Conservation (phyloP, 192 early-diverging fungal genomes). For the Martensiomyces pterosporus region DNA sequence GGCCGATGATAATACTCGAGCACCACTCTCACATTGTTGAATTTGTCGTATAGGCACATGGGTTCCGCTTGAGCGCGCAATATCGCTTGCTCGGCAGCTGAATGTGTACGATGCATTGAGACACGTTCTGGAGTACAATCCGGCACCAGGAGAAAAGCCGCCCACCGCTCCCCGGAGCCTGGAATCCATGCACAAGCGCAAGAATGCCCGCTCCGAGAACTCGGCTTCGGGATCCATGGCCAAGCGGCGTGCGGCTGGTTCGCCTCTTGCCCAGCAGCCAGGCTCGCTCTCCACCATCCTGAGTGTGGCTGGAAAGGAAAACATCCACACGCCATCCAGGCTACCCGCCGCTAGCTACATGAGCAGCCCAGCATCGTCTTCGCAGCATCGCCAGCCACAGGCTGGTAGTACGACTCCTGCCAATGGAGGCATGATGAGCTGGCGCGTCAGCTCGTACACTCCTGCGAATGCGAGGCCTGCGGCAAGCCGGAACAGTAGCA, state of each 20-base stretch:
- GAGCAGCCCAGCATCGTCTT: background rate
- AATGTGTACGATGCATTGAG: slow-evolving; percentile 32
- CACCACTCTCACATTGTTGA: too few species aligned
- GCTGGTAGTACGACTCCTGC: background rate
- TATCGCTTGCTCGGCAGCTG: slow-evolving; percentile 30
- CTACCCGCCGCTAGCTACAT: too few species aligned
- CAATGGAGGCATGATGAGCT: background rate
- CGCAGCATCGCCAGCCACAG: too few species aligned
- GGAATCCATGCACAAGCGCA: slow-evolving; percentile 48
- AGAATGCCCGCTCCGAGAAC: slow-evolving; percentile 1
- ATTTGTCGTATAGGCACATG: slow-evolving; percentile 55
- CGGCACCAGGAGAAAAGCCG: slow-evolving; percentile 36
- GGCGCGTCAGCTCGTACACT: background rate
- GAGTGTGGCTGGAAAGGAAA: background rate
- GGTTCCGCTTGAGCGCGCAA: slow-evolving; percentile 46
- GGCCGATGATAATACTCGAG: too few species aligned
- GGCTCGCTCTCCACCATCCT: slow-evolving; percentile 25
- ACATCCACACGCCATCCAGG: too few species aligned
- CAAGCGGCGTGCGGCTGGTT: slow-evolving; percentile 11
- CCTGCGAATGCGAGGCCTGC: too few species aligned
- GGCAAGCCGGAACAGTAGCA: background rate
- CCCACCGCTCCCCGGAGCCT: slow-evolving; percentile 50
- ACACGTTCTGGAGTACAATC: slow-evolving; percentile 40
- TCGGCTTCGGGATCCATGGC: background rate
- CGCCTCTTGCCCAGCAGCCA: background rate